These are phyloP conservation scores for Sclerotinia spermophila DNA, from an alignment of 2,329 filamentous ascomycete genomes.

Conservation along the genomic window DNA sequence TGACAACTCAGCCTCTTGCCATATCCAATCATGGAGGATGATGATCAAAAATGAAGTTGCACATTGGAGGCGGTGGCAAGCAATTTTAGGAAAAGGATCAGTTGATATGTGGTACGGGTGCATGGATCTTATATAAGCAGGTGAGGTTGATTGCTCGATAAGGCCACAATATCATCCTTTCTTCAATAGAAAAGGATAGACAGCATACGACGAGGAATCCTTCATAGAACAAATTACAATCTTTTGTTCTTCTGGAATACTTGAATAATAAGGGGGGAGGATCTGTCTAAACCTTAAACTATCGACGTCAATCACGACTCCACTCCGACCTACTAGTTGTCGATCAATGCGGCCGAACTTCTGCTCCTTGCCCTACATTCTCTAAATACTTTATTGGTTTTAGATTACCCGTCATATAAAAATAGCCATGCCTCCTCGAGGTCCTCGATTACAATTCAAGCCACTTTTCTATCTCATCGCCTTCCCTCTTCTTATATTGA, in stretches of 20 bases:
- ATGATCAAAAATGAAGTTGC: constrained; percentile 9
- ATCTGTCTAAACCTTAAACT: neutral
- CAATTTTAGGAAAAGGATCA: constrained; percentile 9
- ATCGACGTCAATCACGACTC: neutral
- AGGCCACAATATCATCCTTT: neutral
- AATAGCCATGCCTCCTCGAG: neutral
- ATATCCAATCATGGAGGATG: constrained; percentile 10
- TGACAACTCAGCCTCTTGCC: constrained; percentile 10
- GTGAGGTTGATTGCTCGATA: neutral
- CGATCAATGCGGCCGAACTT: neutral
- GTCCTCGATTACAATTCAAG: neutral
- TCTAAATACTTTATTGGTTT: neutral
- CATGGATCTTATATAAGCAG: constrained; percentile 1
- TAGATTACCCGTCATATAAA: neutral
- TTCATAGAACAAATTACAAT: neutral
- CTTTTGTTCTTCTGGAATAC: neutral
- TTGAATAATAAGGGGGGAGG: neutral
- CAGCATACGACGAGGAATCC: neutral
- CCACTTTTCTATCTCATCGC: neutral
- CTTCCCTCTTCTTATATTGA: neutral
- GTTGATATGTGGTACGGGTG: neutral
- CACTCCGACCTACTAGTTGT: neutral
- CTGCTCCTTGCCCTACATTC: neutral
- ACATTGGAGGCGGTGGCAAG: constrained; percentile 3
- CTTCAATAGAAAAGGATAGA: neutral